A percentile compares a stretch with the other conserved stretches of the same genome.
phyloP scores from a whole-genome alignment of 2,329 filamentous ascomycete genomes.

The Tetracladium maxilliforme region DNA sequence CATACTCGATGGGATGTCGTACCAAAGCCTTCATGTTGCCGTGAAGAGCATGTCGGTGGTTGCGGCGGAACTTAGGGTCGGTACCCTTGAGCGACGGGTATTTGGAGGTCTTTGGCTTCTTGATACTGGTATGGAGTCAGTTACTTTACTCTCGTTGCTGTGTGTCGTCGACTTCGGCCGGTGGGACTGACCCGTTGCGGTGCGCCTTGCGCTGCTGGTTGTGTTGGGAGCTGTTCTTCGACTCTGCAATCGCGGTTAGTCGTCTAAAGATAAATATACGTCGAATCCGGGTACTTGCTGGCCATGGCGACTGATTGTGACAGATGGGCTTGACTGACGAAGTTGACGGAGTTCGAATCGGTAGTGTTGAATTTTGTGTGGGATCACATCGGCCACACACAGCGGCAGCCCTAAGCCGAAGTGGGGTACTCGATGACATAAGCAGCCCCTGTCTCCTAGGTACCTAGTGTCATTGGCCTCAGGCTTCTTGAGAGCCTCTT shows the following conservation, averaged over 20 bases:
- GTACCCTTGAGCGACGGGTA: slow-evolving; percentile 98
- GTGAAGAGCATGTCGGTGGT: slow-evolving; percentile 99
- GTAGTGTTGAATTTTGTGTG: no score
- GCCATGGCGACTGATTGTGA: slow-evolving; percentile 42
- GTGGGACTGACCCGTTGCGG: slow-evolving; percentile 74
- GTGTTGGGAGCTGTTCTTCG: slow-evolving; percentile 99
- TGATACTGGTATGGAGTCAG: slow-evolving; percentile 71
- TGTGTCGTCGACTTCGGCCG: slow-evolving; percentile 1
- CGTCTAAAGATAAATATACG: not conserved
- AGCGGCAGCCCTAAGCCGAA: no score
- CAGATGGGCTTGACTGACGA: not conserved
- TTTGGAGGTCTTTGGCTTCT: slow-evolving; percentile 98
- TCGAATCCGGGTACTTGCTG: slow-evolving; percentile 35
- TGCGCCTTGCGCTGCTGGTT: slow-evolving; percentile 98
- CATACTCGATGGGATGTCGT: slow-evolving; percentile 24
- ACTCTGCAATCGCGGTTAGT: slow-evolving; percentile 46
- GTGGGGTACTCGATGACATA: no score
- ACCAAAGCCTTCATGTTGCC: slow-evolving; percentile 97
- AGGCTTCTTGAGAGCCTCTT: no score
- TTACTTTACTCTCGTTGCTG: slow-evolving; percentile 1
- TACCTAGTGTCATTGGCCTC: no score
- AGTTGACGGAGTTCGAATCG: slow-evolving; percentile 8
- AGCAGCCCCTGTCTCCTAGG: no score
- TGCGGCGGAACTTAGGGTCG: slow-evolving; percentile 99
- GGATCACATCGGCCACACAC: no score